Evolutionary conservation across 169 alveolate genomes (phyloP).

Genomic region (Plasmodium fragile): DNA sequence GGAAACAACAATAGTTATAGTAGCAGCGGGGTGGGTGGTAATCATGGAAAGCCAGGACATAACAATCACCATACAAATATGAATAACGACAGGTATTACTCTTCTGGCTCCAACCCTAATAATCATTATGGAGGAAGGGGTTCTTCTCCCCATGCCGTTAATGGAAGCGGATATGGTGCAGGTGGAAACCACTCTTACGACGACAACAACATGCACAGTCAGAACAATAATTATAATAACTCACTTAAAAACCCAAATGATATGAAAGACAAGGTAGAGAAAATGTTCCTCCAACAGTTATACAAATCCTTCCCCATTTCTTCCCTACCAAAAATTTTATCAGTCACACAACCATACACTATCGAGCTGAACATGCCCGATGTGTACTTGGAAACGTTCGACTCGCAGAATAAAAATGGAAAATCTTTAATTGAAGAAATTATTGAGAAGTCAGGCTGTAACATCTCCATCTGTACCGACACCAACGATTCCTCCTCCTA

Average conservation of each 20-base stretch:
- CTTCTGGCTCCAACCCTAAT: constrained; percentile 8
- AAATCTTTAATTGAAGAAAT: constrained; percentile 68
- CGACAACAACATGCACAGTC: neutral
- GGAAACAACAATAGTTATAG: neutral
- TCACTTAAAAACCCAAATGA: constrained; percentile 22
- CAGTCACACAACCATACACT: constrained; percentile 69
- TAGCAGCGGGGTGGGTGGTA: constrained; percentile 1
- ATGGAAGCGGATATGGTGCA: neutral
- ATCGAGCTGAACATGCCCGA: constrained; percentile 73
- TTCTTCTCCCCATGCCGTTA: neutral
- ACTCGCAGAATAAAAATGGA: constrained; percentile 73
- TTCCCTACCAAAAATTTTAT: constrained; percentile 53
- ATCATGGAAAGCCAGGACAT: neutral
- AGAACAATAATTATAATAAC: neutral
- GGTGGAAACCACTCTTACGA: neutral
- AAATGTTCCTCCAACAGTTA: constrained; percentile 32
- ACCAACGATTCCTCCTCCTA: constrained; percentile 68
- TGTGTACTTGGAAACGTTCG: constrained; percentile 67
- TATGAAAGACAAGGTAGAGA: constrained; percentile 38
- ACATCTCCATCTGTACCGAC: constrained; percentile 70
- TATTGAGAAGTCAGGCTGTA: constrained; percentile 64
- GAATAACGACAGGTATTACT: neutral
- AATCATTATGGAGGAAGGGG: constrained; percentile 2
- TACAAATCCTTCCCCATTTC: constrained; percentile 60
- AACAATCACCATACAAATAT: neutral